phyloP scores from a whole-genome alignment of 495 filamentous ascomycete genomes.

The Copromyces sp. region DNA sequence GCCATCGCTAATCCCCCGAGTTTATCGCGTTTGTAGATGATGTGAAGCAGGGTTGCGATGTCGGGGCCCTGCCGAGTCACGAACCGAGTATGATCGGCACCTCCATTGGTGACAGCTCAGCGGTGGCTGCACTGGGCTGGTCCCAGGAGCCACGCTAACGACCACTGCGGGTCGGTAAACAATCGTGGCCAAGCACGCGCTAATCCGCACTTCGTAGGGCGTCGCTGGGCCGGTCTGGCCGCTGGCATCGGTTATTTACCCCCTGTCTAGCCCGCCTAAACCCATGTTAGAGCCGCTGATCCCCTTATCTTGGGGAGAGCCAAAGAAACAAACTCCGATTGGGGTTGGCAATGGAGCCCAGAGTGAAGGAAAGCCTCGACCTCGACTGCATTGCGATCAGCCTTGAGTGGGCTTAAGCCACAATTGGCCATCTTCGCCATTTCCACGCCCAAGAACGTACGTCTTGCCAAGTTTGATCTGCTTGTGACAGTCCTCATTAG shows the following conservation, averaged over 20 bases:
- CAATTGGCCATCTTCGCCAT: not conserved
- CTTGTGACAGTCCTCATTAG: not conserved
- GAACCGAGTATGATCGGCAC: not conserved
- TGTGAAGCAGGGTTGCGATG: not conserved
- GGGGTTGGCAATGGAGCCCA: not conserved
- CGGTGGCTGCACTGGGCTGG: not conserved
- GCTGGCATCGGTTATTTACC: not conserved
- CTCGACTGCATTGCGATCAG: not conserved
- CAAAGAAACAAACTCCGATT: not conserved
- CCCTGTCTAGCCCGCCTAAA: not conserved
- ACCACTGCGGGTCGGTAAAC: not conserved
- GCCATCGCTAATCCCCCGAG: not conserved
- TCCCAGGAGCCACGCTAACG: not conserved
- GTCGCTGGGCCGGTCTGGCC: not conserved
- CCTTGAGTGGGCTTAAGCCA: not conserved
- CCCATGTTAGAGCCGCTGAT: not conserved
- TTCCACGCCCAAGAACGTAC: not conserved
- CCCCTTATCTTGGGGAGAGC: not conserved
- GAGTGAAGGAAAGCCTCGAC: not conserved
- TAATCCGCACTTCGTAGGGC: not conserved
- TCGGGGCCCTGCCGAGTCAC: not conserved
- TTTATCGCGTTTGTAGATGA: not conserved
- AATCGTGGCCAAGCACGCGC: not conserved
- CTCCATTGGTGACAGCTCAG: constrained; percentile 3
- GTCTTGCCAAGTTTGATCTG: not conserved